phyloP scores from a whole-genome alignment of 163 green algal species.

The Chlamydomonas reinhardtii region DNA sequence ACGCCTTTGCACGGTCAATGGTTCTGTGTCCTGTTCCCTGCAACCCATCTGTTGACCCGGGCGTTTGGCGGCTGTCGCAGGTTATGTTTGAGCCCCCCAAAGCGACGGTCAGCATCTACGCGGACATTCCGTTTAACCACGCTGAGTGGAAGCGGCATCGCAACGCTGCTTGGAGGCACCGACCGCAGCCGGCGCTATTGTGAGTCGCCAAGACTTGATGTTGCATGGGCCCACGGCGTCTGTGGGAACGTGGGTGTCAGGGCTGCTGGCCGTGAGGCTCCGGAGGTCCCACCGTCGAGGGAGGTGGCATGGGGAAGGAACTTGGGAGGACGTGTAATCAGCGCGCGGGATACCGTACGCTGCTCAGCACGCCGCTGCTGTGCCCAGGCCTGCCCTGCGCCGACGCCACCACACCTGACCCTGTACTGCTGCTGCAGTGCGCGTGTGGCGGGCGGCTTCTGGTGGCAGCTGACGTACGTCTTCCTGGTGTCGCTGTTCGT shows the following conservation, averaged over 20 bases:
- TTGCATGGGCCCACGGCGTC: no score
- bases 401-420: background rate
- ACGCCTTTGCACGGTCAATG: no score
- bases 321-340: no score
- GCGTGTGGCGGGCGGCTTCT: slow-evolving; percentile 49
- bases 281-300: no score
- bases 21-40: no score
- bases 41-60: no score
- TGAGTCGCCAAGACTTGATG: background rate
- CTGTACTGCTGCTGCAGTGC: slow-evolving; percentile 4
- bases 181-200: slow-evolving; percentile 47
- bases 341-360: no score
- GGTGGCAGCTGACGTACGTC: slow-evolving; percentile 55
- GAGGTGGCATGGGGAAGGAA: no score
- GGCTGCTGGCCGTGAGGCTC: no score
- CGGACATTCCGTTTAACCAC: slow-evolving; percentile 41
- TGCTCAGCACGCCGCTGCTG: no score
- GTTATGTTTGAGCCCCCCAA: slow-evolving; percentile 17
- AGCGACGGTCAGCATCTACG: slow-evolving; percentile 23
- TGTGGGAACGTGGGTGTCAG: no score
- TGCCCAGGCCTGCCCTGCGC: background rate
- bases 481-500: slow-evolving; percentile 74
- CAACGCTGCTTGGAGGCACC: slow-evolving; percentile 51
- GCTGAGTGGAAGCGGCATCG: slow-evolving; percentile 67
- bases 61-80: background rate